Evolutionary conservation across 2,329 filamentous ascomycete genomes (phyloP), one percentile per base, ranked within the genome.

Genomic region (Bipolaris bicolor): DNA sequence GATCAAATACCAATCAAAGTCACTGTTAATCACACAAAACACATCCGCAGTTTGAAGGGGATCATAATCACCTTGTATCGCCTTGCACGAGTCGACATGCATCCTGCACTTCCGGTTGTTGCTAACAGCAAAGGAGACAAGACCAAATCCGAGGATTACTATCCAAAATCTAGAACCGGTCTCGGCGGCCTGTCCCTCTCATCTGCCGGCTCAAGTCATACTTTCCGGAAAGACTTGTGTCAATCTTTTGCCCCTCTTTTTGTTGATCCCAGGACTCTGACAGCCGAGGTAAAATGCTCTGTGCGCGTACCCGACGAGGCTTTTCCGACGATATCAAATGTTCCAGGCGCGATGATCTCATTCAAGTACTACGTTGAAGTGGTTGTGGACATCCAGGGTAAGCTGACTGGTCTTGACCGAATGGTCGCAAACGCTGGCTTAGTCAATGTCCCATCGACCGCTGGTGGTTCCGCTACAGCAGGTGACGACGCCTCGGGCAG

Each of bases 351-450:
- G 33, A 95, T 98, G 88, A 95, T 99, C 63, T 92, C 89, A 67
- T 98, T 99, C 80, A 91, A 89, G 65, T 98, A 99, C 71, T 91
- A 93, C 65, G 84, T 97, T 18, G 95, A 99, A 76, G 91, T 97
- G 2, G 88, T 98, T 26, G 86, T 97, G 20, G 95, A 99, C 72
- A 83, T 98, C 0, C 93, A 95, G 45, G 94, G 94, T 36, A 95
- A 92, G 72, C 79, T 97, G 39, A 86, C 88, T 1, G 86, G 86
- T n/a, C 87, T 92, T 61, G 89, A 92, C 68, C 84, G 87, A 40
- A 84, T 85, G 63, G 78, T 88, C 16, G 84, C 83, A 9, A 83
- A 81, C 40, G 76, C 83, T 47, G 82, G 81, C 50, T 78, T 85
- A 66, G 85, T 79, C 72, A 82, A 63, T 64, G 79, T 68, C 44